Evolutionary conservation across 2,329 filamentous ascomycete species (phyloP), one percentile per base, ranked within the genome.

Genomic region (Phaeosphaeriaceae sp.): DNA sequence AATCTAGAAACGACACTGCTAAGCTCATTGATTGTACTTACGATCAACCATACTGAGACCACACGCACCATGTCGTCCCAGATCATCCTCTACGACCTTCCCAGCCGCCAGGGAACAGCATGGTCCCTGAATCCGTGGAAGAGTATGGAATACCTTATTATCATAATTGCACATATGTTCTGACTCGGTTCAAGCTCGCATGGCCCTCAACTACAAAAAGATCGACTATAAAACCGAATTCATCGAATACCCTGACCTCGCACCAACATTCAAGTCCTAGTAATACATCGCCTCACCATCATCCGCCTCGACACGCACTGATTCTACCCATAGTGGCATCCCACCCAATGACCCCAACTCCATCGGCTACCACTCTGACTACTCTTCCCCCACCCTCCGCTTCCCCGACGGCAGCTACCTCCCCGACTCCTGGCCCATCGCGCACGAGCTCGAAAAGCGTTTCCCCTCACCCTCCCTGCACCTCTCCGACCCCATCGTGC

Each of bases 111-210:
- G 17, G 73, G 79, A 42, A 77, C 77, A 8, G 71, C 79, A 52
- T 92, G 90, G 90, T 89, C 88, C 1, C 77, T 86, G 48, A 92
- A 92, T 71, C 85, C 89, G 0, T 92, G 89, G 89, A 92, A 90
- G 78, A 87, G 88, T 89, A 77, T 19, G 21, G 1, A 4, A 30
- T 21, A 10, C 13, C 11, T 11, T 19, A 1, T 21, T 19, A 22
- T 15, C 23, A 42, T 35, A n/a, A n/a, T n/a, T n/a, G n/a, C n/a
- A n/a, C n/a, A n/a, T n/a, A n/a, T n/a, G n/a, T n/a, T n/a, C n/a
- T n/a, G n/a, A n/a, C n/a, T n/a, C 3, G 8, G 8, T n/a, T 2
- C 7, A 46, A 91, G 89, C 86, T 47, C 88, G 90, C 1, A 76
- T 92, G 56, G 71, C 84, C 2, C 78, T 92, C 47, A 92, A 91